phyloP scores from a whole-genome alignment of 208 protist species.

The Leishmania major region DNA sequence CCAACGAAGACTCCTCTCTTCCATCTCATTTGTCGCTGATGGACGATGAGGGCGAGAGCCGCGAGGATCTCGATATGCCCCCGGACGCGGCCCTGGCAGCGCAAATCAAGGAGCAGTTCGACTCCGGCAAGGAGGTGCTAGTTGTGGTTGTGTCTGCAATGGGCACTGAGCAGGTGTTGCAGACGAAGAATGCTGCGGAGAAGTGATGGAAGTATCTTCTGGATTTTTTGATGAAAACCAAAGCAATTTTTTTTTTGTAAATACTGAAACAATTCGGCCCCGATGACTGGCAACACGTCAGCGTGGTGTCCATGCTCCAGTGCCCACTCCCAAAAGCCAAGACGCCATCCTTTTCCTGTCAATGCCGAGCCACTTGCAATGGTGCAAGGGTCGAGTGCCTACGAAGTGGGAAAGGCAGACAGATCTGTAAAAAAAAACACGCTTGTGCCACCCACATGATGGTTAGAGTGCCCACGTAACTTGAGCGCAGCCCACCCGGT shows the following conservation, averaged over 20 bases:
- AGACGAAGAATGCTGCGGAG: slow-evolving; percentile 92
- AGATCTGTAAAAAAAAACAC: neutral
- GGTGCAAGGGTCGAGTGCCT: neutral
- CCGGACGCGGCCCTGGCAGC: slow-evolving; percentile 88
- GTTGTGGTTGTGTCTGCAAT: slow-evolving; percentile 95
- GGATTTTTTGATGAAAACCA: neutral
- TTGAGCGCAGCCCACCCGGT: neutral
- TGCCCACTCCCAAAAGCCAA: neutral
- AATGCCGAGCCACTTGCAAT: neutral
- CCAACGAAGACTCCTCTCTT: slow-evolving; percentile 84
- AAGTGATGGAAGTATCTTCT: slow-evolving; percentile 36
- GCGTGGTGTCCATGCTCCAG: neutral
- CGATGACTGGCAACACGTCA: neutral
- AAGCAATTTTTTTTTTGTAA: slow-evolving; percentile 11
- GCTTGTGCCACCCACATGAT: neutral
- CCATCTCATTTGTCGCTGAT: slow-evolving; percentile 89
- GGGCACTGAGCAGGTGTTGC: slow-evolving; percentile 95
- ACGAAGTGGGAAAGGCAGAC: neutral
- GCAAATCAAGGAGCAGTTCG: slow-evolving; percentile 93
- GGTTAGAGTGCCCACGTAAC: neutral
- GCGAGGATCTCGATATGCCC: slow-evolving; percentile 96
- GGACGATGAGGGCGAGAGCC: slow-evolving; percentile 92
- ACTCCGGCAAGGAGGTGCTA: slow-evolving; percentile 94
- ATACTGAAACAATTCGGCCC: neutral
- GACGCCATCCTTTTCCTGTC: neutral